Evolutionary conservation across 306 rosid species (phyloP), one percentile per base, ranked within the genome.

Genomic region (Echinosophora koreensis): DNA sequence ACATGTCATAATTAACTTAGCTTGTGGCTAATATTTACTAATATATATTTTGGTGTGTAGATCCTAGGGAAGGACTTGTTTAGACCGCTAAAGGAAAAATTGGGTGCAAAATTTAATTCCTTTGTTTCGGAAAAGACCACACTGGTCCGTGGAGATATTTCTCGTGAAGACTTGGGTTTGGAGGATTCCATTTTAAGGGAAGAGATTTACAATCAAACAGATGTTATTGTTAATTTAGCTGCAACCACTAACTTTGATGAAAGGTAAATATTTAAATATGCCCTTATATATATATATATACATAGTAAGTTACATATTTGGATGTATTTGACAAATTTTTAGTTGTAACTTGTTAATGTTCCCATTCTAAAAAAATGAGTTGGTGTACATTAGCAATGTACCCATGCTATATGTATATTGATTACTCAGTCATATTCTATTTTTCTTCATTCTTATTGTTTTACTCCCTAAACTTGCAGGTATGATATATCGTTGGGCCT

Each of bases 201-300:
- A 50, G 89, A 95, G 67, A 86, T 95, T 74, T 32, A 69, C 56
- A 71, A 69, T 66, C 77, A 88, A 65, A 69, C 92, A 1, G 91
- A 92, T 78, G 86, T 83, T 54, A 87, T 95, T 42, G 55, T 92
- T 35, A 90, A 95, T 69, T 74, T 95, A 35, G 98, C 97, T 62
- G 97, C 97, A 30, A 92, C 90, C 1, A 92, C 97, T 7, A 90
- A 89, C 16, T 92, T 95, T 57, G 92, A 95, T 79, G 97, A 92
- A 76, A 95, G 98, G 98, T 92, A 77, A 17, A 13, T 8, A 50
- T 0, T 42, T 17, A 22, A 16, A 30, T 30, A 30, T 30, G 32
- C 2, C 2, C 32, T 30, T 30, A 22, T 22, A 22, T 22, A 22
- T 22, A 22, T 22, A 22, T 22, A 22, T 22, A 22, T 1, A 22